Percentiles rank a stretch among this genome's conserved stretches.
phyloP scores from a whole-genome alignment of 2,329 filamentous ascomycete genomes.

The Pseudomassariella vexata region DNA sequence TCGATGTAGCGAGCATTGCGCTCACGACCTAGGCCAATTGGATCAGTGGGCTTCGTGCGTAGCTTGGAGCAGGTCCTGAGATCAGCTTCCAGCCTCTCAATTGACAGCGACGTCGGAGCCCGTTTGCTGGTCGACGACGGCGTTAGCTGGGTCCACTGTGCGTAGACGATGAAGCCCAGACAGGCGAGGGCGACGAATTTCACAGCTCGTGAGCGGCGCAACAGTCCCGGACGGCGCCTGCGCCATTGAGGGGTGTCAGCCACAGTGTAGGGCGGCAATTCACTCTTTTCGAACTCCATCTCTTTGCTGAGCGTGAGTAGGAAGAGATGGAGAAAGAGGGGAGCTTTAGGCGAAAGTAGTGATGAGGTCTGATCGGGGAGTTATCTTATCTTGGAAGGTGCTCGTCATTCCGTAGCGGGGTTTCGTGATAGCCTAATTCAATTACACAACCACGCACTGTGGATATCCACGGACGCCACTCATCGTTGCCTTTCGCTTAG shows the following conservation, averaged over 20 bases:
- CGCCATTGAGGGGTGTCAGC: conserved; percentile 15
- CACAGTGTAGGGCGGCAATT: conserved; percentile 40
- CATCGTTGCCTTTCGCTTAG: no score
- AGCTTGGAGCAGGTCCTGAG: conserved; percentile 51
- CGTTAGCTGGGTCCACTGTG: conserved; percentile 39
- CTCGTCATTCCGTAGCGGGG: no score
- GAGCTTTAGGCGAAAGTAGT: no score
- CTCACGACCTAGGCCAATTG: conserved; percentile 48
- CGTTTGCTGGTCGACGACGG: conserved; percentile 4
- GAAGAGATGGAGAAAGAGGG: no score
- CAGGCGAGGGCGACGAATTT: conserved; percentile 38
- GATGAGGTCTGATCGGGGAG: no score
- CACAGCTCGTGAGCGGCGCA: conserved; percentile 38
- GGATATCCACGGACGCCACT: no score
- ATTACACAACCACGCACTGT: no score
- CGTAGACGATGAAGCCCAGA: conserved; percentile 44
- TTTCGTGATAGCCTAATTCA: no score
- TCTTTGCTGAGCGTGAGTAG: neutral
- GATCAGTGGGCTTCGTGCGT: conserved; percentile 47
- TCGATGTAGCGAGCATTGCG: conserved; percentile 56
- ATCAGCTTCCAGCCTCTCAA: conserved; percentile 46
- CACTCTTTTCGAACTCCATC: conserved; percentile 32
- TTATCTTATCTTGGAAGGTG: no score
- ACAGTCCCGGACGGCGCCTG: conserved; percentile 20
- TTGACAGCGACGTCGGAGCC: conserved; percentile 34